These are phyloP conservation scores for Starmerella sirachaensis DNA, from an alignment of 805 yeast species.

Conservation along the genomic window DNA sequence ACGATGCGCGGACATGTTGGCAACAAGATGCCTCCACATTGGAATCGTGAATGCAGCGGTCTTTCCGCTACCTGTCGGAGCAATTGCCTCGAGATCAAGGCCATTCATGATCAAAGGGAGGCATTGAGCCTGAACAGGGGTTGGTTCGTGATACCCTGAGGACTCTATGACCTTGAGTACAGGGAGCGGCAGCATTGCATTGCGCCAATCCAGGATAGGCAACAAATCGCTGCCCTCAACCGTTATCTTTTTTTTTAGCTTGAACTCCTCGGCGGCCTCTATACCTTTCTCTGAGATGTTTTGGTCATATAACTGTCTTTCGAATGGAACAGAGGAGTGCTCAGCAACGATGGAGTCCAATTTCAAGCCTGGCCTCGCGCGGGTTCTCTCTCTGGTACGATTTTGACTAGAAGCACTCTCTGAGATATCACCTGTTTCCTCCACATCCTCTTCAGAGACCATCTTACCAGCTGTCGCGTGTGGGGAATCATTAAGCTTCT, in stretches of 20 bases:
- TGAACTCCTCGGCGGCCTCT: slow-evolving; percentile 44
- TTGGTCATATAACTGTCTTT: slow-evolving; percentile 5
- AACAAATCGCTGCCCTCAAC: slow-evolving; percentile 57
- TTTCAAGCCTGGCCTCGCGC: too few species aligned
- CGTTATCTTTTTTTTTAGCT: slow-evolving; percentile 44
- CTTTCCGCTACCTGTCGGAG: slow-evolving; percentile 95
- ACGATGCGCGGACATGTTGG: slow-evolving; percentile 41
- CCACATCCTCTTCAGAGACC: too few species aligned
- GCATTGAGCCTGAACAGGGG: slow-evolving; percentile 84
- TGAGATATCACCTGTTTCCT: too few species aligned
- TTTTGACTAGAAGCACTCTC: too few species aligned
- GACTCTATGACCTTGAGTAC: slow-evolving; percentile 42
- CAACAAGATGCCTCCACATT: slow-evolving; percentile 67
- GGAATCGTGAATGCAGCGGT: slow-evolving; percentile 83
- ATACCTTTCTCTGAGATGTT: slow-evolving; percentile 22
- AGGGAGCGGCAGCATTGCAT: slow-evolving; percentile 59
- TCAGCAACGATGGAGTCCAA: slow-evolving; percentile 2
- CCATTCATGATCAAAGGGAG: slow-evolving; percentile 86
- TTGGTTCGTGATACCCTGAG: slow-evolving; percentile 49
- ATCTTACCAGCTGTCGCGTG: too few species aligned
- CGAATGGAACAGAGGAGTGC: slow-evolving; percentile 4
- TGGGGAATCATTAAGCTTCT: too few species aligned
- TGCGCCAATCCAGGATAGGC: slow-evolving; percentile 70
- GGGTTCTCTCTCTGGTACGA: too few species aligned
- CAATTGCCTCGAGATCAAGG: slow-evolving; percentile 80